Conservation (phyloP, 257 asterid genomes). For the Solanum verrucosum region DNA sequence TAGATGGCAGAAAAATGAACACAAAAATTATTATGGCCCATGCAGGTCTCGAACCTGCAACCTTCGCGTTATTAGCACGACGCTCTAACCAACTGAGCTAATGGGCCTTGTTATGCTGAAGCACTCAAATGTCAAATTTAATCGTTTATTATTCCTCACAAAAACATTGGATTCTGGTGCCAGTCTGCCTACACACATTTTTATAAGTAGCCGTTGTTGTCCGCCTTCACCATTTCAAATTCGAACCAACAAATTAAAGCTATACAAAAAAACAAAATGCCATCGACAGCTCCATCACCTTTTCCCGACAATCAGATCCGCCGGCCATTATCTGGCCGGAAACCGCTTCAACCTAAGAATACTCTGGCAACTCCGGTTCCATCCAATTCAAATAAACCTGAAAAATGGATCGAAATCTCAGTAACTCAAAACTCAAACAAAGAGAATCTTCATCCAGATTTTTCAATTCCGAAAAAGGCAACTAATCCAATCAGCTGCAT, state of each 20-base stretch:
- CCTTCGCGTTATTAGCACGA: conserved; percentile 34
- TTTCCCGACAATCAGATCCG: not conserved
- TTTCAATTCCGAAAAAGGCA: not conserved
- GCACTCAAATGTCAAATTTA: accelerated
- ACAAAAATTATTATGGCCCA: not conserved
- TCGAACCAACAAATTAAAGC: not conserved
- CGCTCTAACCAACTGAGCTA: conserved; percentile 29
- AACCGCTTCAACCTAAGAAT: not conserved
- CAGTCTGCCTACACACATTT: not conserved
- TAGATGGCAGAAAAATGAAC: too few relatives aligned
- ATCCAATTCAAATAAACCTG: not conserved
- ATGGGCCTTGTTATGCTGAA: not conserved
- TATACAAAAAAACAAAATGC: not conserved
- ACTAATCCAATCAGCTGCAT: not conserved
- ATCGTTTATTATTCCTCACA: not conserved
- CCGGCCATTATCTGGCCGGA: not conserved
- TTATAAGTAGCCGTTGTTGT: not conserved
- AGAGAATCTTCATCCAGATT: not conserved
- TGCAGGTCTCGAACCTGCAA: conserved; percentile 33
- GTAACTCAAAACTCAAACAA: not conserved
- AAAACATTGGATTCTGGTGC: not conserved
- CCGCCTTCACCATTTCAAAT: not conserved
- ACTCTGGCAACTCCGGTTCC: not conserved
- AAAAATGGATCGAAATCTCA: not conserved
- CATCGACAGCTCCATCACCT: not conserved